Percentiles rank a stretch among this genome's conserved stretches.
These are phyloP conservation scores for Omphalotus guepiniiformis DNA, from an alignment of 768 basidiomycete species.

Conservation along the genomic window DNA sequence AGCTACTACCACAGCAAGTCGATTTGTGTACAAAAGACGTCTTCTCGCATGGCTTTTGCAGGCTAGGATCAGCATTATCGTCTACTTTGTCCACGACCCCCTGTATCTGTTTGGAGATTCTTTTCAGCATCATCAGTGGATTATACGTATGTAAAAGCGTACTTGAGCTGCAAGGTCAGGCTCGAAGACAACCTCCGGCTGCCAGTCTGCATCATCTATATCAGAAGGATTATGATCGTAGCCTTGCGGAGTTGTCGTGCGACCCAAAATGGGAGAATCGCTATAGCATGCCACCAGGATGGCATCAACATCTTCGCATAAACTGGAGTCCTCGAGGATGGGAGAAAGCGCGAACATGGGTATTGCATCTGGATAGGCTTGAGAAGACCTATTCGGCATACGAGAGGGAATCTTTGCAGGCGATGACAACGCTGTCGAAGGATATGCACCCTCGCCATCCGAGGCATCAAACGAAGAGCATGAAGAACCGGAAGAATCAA, in stretches of 20 bases:
- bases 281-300: slow-evolving; percentile 8
- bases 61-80: neutral
- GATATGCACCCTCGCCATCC: slow-evolving; percentile 4
- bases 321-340: slow-evolving; percentile 1
- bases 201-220: slow-evolving; percentile 3
- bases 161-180: neutral
- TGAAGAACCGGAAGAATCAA: slow-evolving; percentile 5
- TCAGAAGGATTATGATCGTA: neutral
- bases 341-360: slow-evolving; percentile 5
- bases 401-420: neutral
- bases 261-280: neutral
- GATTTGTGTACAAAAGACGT: slow-evolving; percentile 3
- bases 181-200: slow-evolving; percentile 1
- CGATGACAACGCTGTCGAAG: neutral
- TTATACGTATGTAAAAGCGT: neutral
- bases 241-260: neutral
- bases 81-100: neutral
- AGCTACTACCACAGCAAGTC: neutral
- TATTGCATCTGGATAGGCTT: neutral
- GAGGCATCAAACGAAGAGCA: slow-evolving; percentile 9
- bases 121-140: neutral
- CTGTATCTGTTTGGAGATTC: neutral
- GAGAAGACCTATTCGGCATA: neutral
- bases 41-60: neutral
- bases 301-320: slow-evolving; percentile 3